Conservation (phyloP, 2,329 filamentous ascomycete species). For the Penicillium sp. region DNA sequence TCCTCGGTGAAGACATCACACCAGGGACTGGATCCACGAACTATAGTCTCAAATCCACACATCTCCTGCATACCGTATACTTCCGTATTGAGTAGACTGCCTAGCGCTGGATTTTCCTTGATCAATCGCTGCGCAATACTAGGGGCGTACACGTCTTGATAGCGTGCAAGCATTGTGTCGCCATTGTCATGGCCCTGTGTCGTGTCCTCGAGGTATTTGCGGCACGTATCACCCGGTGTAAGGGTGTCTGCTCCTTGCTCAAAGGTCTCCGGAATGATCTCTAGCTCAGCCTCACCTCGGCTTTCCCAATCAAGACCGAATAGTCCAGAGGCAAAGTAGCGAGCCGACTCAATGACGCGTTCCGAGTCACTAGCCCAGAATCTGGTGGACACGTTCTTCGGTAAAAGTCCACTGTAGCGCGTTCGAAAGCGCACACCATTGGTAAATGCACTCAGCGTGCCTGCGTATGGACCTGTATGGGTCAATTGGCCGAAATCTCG, state of each 20-base stretch:
- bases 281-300: slow-evolving; percentile 44
- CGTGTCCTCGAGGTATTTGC: slow-evolving; percentile 42
- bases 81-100: slow-evolving; percentile 54
- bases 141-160: neutral
- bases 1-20: slow-evolving; percentile 59
- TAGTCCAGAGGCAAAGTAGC: slow-evolving; percentile 58
- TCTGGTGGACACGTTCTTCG: slow-evolving; percentile 34
- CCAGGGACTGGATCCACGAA: slow-evolving; percentile 59
- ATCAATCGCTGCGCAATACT: slow-evolving; percentile 5
- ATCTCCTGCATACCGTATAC: slow-evolving; percentile 65
- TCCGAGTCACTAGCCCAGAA: slow-evolving; percentile 61
- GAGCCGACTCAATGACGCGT: slow-evolving; percentile 61
- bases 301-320: slow-evolving; percentile 56
- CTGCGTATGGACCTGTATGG: slow-evolving; percentile 59
- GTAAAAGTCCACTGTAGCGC: slow-evolving; percentile 46
- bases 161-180: neutral
- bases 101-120: slow-evolving; percentile 30
- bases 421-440: slow-evolving; percentile 59
- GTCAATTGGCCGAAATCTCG: slow-evolving; percentile 59
- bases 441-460: slow-evolving; percentile 57
- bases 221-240: slow-evolving; percentile 57
- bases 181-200: neutral
- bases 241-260: slow-evolving; percentile 59
- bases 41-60: slow-evolving; percentile 62
- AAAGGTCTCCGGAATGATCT: slow-evolving; percentile 57